These are phyloP conservation scores for Jamesozyma jinghongensis DNA, from an alignment of 805 yeast species.

Conservation along the genomic window DNA sequence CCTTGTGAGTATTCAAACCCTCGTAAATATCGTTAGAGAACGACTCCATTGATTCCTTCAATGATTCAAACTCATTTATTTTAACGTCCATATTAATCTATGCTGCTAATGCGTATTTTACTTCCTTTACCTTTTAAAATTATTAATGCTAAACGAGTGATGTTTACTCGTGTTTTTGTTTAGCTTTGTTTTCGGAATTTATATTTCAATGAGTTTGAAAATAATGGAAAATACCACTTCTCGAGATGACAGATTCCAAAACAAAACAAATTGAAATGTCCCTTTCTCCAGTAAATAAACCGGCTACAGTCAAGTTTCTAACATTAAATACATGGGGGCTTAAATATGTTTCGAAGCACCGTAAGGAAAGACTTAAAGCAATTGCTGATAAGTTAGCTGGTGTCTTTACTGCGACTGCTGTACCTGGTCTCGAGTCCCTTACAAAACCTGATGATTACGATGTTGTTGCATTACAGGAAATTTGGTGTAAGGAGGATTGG, in stretches of 20 bases:
- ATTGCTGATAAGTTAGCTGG: constrained; percentile 59
- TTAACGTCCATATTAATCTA: constrained; percentile 2
- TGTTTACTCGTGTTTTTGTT: no score
- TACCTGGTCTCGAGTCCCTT: constrained; percentile 12
- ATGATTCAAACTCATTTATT: constrained; percentile 3
- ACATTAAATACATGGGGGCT: constrained; percentile 88
- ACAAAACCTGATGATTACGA: constrained; percentile 44
- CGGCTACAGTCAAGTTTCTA: constrained; percentile 37
- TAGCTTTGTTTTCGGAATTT: no score
- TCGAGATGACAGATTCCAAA: no score
- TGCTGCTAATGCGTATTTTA: no score
- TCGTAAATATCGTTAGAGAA: constrained; percentile 3
- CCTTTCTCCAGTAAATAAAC: not conserved
- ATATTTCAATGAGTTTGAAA: no score
- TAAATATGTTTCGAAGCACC: constrained; percentile 65
- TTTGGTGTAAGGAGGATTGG: constrained; percentile 88
- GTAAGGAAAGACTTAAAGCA: constrained; percentile 57
- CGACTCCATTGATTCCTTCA: constrained; percentile 2
- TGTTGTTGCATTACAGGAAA: constrained; percentile 86
- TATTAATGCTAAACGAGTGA: no score
- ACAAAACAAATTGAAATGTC: not conserved
- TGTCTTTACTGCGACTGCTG: constrained; percentile 4
- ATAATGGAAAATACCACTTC: not conserved
- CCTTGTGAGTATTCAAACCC: constrained; percentile 1
- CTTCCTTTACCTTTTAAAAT: no score